These are phyloP conservation scores for Serendipita sp. DNA, from an alignment of 1,284 basidiomycete genomes.

Conservation along the genomic window DNA sequence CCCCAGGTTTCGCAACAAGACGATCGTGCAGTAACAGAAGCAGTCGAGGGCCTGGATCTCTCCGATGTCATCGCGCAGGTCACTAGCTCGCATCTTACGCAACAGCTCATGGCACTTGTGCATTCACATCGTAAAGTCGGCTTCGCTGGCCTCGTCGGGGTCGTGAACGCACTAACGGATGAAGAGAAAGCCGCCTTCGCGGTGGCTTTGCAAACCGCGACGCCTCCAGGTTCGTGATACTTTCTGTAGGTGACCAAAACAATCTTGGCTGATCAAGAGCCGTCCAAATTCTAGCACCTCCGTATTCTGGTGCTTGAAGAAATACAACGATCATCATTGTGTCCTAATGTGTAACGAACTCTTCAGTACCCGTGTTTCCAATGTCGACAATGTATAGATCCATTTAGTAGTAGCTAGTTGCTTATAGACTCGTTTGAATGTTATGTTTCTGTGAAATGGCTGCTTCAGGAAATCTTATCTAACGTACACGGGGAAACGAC, in stretches of 20 bases:
- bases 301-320: neutral
- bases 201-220: constrained; percentile 34
- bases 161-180: constrained; percentile 54
- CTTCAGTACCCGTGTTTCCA: no score
- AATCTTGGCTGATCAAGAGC: no score
- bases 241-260: no score
- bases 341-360: neutral
- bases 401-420: neutral
- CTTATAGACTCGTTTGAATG: no score
- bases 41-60: constrained; percentile 55
- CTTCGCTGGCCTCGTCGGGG: constrained; percentile 47
- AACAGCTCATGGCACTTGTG: constrained; percentile 43
- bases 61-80: constrained; percentile 43
- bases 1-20: constrained; percentile 37
- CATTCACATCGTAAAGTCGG: constrained; percentile 58
- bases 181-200: constrained; percentile 57
- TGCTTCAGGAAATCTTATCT: no score
- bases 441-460: no score
- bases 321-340: neutral
- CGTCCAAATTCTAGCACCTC: neutral
- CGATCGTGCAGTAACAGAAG: constrained; percentile 40
- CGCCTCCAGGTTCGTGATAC: neutral
- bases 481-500: no score
- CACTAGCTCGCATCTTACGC: constrained; percentile 48
- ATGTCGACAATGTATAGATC: neutral